Percentiles rank a stretch among this genome's conserved stretches.
Evolutionary conservation across 1,139 yeast species (phyloP).

Genomic region (Petasospora fabianii): DNA sequence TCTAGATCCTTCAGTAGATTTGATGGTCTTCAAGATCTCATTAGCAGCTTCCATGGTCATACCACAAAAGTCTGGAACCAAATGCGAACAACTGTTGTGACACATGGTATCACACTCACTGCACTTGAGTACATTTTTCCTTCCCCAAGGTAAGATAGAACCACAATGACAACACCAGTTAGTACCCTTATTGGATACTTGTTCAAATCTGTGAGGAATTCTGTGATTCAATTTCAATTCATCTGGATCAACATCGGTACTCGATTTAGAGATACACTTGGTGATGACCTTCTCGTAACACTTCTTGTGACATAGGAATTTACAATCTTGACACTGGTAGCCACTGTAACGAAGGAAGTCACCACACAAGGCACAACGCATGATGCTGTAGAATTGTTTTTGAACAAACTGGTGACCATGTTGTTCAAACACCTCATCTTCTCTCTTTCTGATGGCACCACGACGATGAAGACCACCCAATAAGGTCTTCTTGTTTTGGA

Average conservation of each 20-base stretch:
- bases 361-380: conserved; percentile 97
- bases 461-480: conserved; percentile 79
- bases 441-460: conserved; percentile 94
- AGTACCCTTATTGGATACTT: conserved; percentile 87
- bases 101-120: conserved; percentile 94
- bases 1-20: conserved; percentile 59
- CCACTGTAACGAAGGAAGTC: conserved; percentile 93
- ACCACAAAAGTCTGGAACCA: conserved; percentile 97
- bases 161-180: conserved; percentile 99
- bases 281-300: conserved; percentile 94
- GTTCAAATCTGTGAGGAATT: conserved; percentile 94
- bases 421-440: conserved; percentile 92
- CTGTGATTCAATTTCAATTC: conserved; percentile 93
- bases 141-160: conserved; percentile 90
- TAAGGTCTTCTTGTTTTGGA: conserved; percentile 42
- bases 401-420: conserved; percentile 97
- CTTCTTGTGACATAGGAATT: conserved; percentile 88
- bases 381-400: conserved; percentile 90
- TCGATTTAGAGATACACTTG: conserved; percentile 88
- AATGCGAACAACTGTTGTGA: conserved; percentile 86
- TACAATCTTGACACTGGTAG: conserved; percentile 94
- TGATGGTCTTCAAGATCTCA: conserved; percentile 78
- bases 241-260: conserved; percentile 78
- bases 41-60: conserved; percentile 98
- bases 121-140: conserved; percentile 91